Percentiles rank a stretch among this genome's conserved stretches.
Conservation (phyloP, 2,329 filamentous ascomycete species). For the Rutstroemia sp. region DNA sequence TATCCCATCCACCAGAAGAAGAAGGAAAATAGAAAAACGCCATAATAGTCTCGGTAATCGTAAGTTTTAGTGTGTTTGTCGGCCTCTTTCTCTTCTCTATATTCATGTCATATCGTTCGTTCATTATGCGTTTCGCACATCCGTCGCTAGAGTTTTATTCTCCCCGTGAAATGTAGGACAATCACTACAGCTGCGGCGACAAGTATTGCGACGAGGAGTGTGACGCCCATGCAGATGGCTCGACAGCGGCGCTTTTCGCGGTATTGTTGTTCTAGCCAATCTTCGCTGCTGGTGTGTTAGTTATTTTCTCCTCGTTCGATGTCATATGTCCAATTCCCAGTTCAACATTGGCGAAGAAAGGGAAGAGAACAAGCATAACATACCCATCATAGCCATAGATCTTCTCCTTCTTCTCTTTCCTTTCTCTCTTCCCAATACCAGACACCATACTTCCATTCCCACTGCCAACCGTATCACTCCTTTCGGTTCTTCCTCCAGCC, state of each 20-base stretch:
- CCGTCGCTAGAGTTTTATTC: not conserved
- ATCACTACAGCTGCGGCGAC: constrained; percentile 20
- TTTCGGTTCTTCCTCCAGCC: not conserved
- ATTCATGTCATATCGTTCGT: not conserved
- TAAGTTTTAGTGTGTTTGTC: not conserved
- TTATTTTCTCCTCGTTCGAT: not conserved
- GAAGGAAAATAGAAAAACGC: too few species aligned
- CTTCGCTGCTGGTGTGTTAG: constrained; percentile 16
- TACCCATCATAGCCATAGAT: constrained; percentile 3
- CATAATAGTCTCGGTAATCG: not conserved
- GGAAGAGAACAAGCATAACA: not conserved
- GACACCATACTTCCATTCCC: not conserved
- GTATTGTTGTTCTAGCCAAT: constrained; percentile 29
- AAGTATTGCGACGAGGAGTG: constrained; percentile 18
- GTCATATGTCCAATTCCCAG: too few species aligned
- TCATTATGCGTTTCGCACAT: not conserved
- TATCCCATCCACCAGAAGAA: too few species aligned
- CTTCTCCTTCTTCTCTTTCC: not conserved
- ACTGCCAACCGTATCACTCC: not conserved
- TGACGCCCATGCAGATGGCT: constrained; percentile 20
- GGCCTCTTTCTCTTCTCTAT: not conserved
- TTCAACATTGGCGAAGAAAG: not conserved
- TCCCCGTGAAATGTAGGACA: constrained; percentile 23
- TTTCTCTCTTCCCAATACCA: not conserved
- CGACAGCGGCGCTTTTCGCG: constrained; percentile 26